Percentiles rank a stretch among this genome's conserved stretches.
These are phyloP conservation scores for Penicillium pancosmium DNA, from an alignment of 495 filamentous ascomycete species.

Conservation along the genomic window DNA sequence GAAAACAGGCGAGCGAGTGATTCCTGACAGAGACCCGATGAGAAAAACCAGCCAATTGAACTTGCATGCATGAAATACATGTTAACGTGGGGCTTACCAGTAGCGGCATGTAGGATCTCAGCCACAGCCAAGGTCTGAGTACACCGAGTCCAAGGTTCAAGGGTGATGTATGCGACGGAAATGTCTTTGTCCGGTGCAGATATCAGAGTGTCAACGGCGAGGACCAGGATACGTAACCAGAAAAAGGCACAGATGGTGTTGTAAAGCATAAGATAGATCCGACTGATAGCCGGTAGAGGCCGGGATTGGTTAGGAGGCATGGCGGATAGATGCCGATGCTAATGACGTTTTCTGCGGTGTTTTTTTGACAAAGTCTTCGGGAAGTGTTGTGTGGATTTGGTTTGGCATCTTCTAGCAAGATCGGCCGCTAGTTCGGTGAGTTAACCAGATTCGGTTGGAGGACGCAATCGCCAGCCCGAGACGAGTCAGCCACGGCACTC, in stretches of 20 bases:
- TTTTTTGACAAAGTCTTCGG: not conserved
- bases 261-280: constrained; percentile 69
- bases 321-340: not conserved
- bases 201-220: constrained; percentile 11
- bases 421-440: constrained; percentile 3
- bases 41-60: constrained; percentile 16
- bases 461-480: no score
- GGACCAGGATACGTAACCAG: constrained; percentile 57
- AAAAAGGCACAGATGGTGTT: constrained; percentile 68
- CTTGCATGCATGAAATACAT: not conserved
- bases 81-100: constrained; percentile 29
- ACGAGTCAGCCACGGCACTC: no score
- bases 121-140: constrained; percentile 34
- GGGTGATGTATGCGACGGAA: constrained; percentile 25
- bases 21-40: constrained; percentile 32
- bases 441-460: not conserved
- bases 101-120: constrained; percentile 52
- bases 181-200: constrained; percentile 8
- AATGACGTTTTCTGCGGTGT: constrained; percentile 1
- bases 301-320: constrained; percentile 8
- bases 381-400: not conserved
- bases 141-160: constrained; percentile 34
- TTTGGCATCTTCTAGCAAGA: not conserved
- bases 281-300: constrained; percentile 12
- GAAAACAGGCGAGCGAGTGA: constrained; percentile 54